These are phyloP conservation scores for Citrus trifoliata DNA, from an alignment of 345 rosid genomes.

Conservation along the genomic window DNA sequence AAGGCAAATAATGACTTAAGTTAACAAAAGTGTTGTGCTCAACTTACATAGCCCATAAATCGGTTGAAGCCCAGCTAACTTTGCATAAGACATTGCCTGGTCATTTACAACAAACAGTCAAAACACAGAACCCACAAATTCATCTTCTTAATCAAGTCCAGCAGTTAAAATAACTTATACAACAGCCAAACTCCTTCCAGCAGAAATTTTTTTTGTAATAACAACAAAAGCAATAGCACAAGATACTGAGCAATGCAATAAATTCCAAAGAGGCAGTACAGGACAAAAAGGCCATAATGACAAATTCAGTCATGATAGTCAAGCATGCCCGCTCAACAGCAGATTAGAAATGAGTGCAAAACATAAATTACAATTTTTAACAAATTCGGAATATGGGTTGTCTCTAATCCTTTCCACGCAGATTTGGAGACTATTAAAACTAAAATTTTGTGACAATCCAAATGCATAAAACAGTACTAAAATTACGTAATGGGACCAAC, in stretches of 20 bases:
- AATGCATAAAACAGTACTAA: neutral
- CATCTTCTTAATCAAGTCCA: neutral
- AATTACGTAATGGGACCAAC: neutral
- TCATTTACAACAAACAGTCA: constrained; percentile 37
- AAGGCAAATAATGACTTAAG: neutral
- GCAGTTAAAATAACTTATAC: neutral
- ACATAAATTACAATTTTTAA: neutral
- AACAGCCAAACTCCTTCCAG: neutral
- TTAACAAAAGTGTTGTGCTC: neutral
- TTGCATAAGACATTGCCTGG: constrained; percentile 99
- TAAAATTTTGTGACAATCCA: neutral
- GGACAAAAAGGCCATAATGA: neutral
- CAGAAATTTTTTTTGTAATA: too few species aligned
- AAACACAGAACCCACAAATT: neutral
- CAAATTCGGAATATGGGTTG: neutral
- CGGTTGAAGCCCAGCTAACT: constrained; percentile 90
- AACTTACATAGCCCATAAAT: constrained; percentile 95
- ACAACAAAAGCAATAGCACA: neutral
- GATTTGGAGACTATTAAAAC: neutral
- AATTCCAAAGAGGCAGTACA: neutral
- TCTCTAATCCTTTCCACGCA: neutral
- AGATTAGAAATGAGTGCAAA: neutral
- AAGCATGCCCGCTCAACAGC: neutral
- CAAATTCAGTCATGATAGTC: neutral
- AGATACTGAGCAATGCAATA: neutral